Conservation (phyloP, 306 rosid species). For the Ochetophila trinervis region DNA sequence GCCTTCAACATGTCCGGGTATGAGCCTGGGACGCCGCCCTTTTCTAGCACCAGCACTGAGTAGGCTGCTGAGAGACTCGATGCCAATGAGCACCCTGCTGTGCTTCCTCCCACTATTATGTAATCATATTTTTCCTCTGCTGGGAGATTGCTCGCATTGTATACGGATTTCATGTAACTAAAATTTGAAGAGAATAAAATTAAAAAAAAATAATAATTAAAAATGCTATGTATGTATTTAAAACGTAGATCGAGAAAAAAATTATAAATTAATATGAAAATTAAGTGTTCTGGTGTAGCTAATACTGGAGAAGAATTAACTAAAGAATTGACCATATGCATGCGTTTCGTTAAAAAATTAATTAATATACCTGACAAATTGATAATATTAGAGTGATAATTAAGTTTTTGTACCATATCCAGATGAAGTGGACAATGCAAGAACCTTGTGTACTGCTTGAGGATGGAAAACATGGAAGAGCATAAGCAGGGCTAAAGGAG, state of each 20-base stretch:
- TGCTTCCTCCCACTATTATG: slow-evolving; percentile 42
- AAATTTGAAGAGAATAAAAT: slow-evolving; percentile 14
- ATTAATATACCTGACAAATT: too few relatives aligned
- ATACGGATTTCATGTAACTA: slow-evolving; percentile 23
- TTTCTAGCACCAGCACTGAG: slow-evolving; percentile 27
- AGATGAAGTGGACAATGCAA: neutral
- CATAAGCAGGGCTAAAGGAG: too few relatives aligned
- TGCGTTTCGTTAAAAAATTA: too few relatives aligned
- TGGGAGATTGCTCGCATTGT: slow-evolving; percentile 9
- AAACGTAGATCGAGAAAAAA: too few relatives aligned
- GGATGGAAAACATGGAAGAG: neutral
- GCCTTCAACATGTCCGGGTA: neutral
- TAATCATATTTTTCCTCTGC: slow-evolving; percentile 25
- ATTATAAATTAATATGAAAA: too few relatives aligned
- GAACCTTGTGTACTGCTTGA: neutral
- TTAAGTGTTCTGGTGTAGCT: too few relatives aligned
- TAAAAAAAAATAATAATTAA: too few relatives aligned
- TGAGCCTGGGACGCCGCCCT: slow-evolving; percentile 14
- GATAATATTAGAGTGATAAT: too few relatives aligned
- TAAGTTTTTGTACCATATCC: neutral
- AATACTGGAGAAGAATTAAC: too few relatives aligned
- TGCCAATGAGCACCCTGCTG: slow-evolving; percentile 37
- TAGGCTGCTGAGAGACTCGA: slow-evolving; percentile 30
- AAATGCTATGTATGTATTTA: too few relatives aligned
- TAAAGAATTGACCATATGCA: too few relatives aligned